Conservation (phyloP, 1,284 basidiomycete genomes). For the Leccinum huronense region DNA sequence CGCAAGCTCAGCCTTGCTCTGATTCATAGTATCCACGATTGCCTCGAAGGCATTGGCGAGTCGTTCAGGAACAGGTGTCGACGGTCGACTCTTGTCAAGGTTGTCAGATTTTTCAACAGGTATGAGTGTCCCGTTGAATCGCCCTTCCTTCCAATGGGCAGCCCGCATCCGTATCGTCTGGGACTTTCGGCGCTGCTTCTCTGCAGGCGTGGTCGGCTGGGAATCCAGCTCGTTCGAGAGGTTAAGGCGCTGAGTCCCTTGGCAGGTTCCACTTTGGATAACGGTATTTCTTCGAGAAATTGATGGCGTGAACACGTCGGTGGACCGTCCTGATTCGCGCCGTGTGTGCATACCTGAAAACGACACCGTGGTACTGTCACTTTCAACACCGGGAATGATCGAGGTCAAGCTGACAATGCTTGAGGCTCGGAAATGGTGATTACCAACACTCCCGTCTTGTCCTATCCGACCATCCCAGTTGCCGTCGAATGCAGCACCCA, state of each 20-base stretch:
- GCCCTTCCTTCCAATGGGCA: slow-evolving; percentile 44
- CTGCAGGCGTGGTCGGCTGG: slow-evolving; percentile 15
- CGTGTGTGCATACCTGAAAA: slow-evolving; percentile 7
- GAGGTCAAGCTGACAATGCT: slow-evolving; percentile 27
- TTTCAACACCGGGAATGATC: slow-evolving; percentile 16
- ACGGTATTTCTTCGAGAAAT: slow-evolving; percentile 13
- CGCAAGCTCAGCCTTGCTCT: slow-evolving; percentile 18
- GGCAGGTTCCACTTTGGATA: slow-evolving; percentile 17
- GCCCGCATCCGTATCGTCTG: slow-evolving; percentile 48
- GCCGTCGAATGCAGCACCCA: slow-evolving; percentile 30
- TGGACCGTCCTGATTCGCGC: slow-evolving; percentile 5
- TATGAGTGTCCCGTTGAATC: slow-evolving; percentile 38
- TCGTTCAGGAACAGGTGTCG: slow-evolving; percentile 38
- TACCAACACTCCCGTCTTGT: slow-evolving; percentile 8
- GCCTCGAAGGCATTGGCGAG: slow-evolving; percentile 41
- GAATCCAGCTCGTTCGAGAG: slow-evolving; percentile 7
- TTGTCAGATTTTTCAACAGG: slow-evolving; percentile 16
- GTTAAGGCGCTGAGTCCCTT: slow-evolving; percentile 4
- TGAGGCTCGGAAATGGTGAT: slow-evolving; percentile 22
- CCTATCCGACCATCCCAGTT: slow-evolving; percentile 19
- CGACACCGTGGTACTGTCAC: slow-evolving; percentile 6
- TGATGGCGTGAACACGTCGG: slow-evolving; percentile 8
- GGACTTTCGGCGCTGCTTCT: slow-evolving; percentile 40
- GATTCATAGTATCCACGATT: slow-evolving; percentile 42
- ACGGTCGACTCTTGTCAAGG: slow-evolving; percentile 23